phyloP scores from a whole-genome alignment of 768 basidiomycete genomes.

The Pholiota microspora region DNA sequence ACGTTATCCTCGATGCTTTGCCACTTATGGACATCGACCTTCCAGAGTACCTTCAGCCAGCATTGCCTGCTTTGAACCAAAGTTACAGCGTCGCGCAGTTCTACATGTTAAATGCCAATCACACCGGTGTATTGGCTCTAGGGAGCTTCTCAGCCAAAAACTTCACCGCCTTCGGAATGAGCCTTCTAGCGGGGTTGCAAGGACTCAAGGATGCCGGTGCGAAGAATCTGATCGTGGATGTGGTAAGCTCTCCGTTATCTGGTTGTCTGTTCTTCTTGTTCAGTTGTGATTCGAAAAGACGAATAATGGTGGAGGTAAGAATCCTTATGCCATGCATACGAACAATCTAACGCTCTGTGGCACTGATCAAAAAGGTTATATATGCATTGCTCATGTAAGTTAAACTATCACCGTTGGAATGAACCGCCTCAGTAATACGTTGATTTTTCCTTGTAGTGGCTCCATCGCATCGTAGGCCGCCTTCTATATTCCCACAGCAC shows the following conservation, averaged over 20 bases:
- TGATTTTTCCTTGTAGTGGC: slow-evolving; percentile 31
- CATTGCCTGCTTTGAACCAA: slow-evolving; percentile 34
- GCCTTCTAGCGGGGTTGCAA: slow-evolving; percentile 44
- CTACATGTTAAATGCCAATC: slow-evolving; percentile 48
- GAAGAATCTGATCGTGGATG: slow-evolving; percentile 55
- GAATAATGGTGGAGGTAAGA: slow-evolving; percentile 46
- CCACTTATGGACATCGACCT: slow-evolving; percentile 45
- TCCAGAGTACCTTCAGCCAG: slow-evolving; percentile 37
- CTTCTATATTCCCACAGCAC: not conserved
- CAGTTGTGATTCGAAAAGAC: slow-evolving; percentile 25
- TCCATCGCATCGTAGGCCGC: slow-evolving; percentile 40
- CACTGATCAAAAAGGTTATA: slow-evolving; percentile 34
- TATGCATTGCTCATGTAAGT: slow-evolving; percentile 59
- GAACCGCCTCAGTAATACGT: slow-evolving; percentile 2
- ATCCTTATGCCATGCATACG: not conserved
- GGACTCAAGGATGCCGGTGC: slow-evolving; percentile 47
- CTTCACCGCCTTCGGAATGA: slow-evolving; percentile 38
- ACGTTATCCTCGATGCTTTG: slow-evolving; percentile 46
- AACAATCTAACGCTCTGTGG: not conserved
- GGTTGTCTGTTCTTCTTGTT: not conserved
- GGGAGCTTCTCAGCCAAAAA: slow-evolving; percentile 53
- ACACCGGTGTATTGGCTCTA: slow-evolving; percentile 55
- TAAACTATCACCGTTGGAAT: not conserved
- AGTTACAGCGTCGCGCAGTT: slow-evolving; percentile 55
- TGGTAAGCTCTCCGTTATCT: slow-evolving; percentile 32